A percentile compares a stretch with the other conserved stretches of the same genome.
These are phyloP conservation scores for Chaetomium tenue DNA, from an alignment of 495 filamentous ascomycete species.

Conservation along the genomic window DNA sequence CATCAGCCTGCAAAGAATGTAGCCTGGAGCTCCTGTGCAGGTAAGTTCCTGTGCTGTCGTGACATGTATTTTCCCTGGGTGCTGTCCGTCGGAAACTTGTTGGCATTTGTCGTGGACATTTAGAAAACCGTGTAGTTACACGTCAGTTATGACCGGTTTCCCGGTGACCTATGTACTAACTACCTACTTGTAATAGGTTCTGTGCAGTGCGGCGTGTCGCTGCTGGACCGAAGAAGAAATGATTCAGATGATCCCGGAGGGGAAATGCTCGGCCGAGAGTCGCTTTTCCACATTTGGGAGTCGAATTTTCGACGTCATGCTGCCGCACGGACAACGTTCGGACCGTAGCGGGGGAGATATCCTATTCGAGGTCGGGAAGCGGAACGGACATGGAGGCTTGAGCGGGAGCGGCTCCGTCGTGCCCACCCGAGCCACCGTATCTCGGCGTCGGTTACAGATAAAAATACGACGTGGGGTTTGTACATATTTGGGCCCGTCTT, in stretches of 20 bases:
- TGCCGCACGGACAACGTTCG: background rate
- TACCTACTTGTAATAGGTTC: too few relatives aligned
- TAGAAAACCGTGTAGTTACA: too few relatives aligned
- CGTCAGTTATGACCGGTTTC: background rate
- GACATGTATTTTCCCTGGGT: background rate
- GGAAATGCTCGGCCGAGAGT: too few relatives aligned
- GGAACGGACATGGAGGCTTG: background rate
- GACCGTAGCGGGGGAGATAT: background rate
- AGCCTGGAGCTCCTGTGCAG: background rate
- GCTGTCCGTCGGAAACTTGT: background rate
- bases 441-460: background rate
- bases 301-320: conserved; percentile 6
- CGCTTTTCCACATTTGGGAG: background rate
- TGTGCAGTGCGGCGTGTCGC: background rate
- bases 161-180: too few relatives aligned
- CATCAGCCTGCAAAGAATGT: too few relatives aligned
- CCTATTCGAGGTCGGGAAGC: background rate
- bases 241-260: background rate
- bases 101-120: background rate
- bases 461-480: background rate
- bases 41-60: background rate
- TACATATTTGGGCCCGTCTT: background rate
- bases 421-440: background rate
- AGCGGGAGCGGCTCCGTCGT: background rate
- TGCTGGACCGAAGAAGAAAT: background rate